These are phyloP conservation scores for Dovyalis caffra DNA, from an alignment of 345 rosid genomes.

Conservation along the genomic window DNA sequence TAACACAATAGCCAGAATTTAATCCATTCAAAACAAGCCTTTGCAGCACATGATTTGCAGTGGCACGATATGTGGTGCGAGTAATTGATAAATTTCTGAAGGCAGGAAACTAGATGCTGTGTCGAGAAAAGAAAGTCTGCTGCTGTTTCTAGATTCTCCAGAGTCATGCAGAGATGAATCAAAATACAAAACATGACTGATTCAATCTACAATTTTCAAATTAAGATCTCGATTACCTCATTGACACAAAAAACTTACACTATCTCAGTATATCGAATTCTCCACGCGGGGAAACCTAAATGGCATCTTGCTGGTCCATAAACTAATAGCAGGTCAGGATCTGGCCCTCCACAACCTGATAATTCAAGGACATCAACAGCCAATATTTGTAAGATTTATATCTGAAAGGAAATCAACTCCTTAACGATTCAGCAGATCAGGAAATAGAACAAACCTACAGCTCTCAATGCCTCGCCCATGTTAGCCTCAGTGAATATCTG, in stretches of 20 bases:
- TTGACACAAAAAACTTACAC: slow-evolving; percentile 43
- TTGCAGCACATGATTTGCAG: background rate
- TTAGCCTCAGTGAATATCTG: slow-evolving; percentile 61
- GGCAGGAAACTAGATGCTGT: background rate
- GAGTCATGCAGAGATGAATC: background rate
- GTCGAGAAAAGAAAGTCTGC: background rate
- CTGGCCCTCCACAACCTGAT: slow-evolving; percentile 64
- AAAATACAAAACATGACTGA: background rate
- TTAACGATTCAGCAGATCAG: slow-evolving; percentile 7
- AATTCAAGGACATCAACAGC: slow-evolving; percentile 14
- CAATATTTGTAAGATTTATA: slow-evolving; percentile 9
- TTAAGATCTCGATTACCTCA: slow-evolving; percentile 1
- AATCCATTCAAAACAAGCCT: slow-evolving; percentile 6
- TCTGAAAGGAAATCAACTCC: background rate
- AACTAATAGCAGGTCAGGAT: slow-evolving; percentile 77
- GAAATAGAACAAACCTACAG: slow-evolving; percentile 56
- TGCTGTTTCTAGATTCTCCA: background rate
- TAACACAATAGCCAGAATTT: slow-evolving; percentile 12
- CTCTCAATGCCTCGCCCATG: slow-evolving; percentile 61
- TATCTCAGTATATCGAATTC: slow-evolving; percentile 87
- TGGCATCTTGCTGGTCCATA: slow-evolving; percentile 90
- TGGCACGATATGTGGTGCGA: background rate
- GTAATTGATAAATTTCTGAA: background rate
- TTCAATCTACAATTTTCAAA: background rate
- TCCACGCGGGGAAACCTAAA: slow-evolving; percentile 93